These are phyloP conservation scores for Eimeria necatrix DNA, from an alignment of 169 alveolate genomes.

Conservation along the genomic window DNA sequence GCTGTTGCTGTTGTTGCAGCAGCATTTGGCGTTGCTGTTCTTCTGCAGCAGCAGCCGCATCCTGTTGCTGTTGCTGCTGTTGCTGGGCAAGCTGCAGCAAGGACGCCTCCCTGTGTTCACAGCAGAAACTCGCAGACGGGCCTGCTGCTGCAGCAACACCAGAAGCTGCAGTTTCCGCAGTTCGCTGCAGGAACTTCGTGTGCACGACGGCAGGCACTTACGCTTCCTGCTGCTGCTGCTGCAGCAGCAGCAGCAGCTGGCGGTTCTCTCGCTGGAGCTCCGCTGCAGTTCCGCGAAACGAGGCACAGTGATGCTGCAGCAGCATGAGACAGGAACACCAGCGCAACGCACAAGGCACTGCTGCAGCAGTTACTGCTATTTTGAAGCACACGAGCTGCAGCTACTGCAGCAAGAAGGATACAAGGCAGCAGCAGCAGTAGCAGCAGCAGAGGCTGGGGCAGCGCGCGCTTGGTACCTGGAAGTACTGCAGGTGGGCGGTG, in stretches of 20 bases:
- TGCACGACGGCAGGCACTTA: background rate
- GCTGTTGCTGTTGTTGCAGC: slow-evolving; percentile 57
- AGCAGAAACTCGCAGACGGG: background rate
- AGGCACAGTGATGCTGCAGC: slow-evolving; percentile 47
- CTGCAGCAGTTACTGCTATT: too few species aligned
- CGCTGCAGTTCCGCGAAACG: slow-evolving; percentile 41
- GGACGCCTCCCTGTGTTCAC: slow-evolving; percentile 6
- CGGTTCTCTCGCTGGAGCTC: slow-evolving; percentile 50
- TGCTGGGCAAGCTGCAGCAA: slow-evolving; percentile 39
- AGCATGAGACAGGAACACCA: slow-evolving; percentile 16
- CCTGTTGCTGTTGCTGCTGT: slow-evolving; percentile 19
- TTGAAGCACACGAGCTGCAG: too few species aligned
- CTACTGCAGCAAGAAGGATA: background rate
- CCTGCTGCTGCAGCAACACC: slow-evolving; percentile 4
- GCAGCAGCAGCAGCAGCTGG: slow-evolving; percentile 60
- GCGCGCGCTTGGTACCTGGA: background rate
- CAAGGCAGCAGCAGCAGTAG: slow-evolving; percentile 8
- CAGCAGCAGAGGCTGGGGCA: background rate
- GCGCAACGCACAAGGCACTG: too few species aligned
- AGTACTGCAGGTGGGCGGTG: slow-evolving; percentile 37
- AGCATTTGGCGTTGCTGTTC: slow-evolving; percentile 46
- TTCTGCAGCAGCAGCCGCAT: slow-evolving; percentile 39
- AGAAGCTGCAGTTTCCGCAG: background rate
- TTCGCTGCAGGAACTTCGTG: background rate
- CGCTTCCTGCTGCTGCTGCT: slow-evolving; percentile 54